Evolutionary conservation across 306 rosid genomes (phyloP).

Genomic region (Luffa aegyptiaca): DNA sequence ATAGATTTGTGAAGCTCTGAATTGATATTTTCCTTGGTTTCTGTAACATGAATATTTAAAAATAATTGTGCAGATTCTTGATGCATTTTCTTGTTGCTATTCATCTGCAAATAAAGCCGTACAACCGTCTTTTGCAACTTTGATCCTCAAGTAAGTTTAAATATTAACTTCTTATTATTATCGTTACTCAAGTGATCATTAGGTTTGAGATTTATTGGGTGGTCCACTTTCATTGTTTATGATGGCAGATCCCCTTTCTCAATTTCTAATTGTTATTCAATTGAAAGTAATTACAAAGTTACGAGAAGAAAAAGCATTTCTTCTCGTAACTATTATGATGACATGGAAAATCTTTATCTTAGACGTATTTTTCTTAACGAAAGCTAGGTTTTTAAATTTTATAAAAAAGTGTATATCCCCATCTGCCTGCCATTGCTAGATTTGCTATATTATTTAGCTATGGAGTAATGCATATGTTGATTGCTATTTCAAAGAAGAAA

Average conservation of each 20-base stretch:
- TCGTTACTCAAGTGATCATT: background rate
- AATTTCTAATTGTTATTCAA: background rate
- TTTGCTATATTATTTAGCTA: background rate
- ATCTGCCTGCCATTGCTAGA: background rate
- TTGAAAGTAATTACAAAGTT: background rate
- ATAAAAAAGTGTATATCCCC: background rate
- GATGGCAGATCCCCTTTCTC: background rate
- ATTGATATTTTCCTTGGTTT: background rate
- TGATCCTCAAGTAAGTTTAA: conserved; percentile 78
- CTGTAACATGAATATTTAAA: background rate
- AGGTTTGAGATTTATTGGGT: too few relatives aligned
- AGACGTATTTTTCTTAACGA: background rate
- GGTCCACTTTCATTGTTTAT: background rate
- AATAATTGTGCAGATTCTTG: conserved; percentile 64
- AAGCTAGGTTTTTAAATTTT: background rate
- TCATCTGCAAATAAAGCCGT: conserved; percentile 71
- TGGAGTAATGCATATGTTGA: background rate
- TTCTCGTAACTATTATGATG: background rate
- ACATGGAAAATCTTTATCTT: background rate
- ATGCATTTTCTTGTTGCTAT: conserved; percentile 69
- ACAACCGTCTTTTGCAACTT: conserved; percentile 70
- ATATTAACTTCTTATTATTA: background rate
- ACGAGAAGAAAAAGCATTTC: background rate
- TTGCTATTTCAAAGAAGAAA: background rate
- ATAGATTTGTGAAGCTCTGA: background rate